A percentile compares a stretch with the other conserved stretches of the same genome.
Evolutionary conservation across 768 basidiomycete species (phyloP).

Genomic region (Hortiboletus campestris): DNA sequence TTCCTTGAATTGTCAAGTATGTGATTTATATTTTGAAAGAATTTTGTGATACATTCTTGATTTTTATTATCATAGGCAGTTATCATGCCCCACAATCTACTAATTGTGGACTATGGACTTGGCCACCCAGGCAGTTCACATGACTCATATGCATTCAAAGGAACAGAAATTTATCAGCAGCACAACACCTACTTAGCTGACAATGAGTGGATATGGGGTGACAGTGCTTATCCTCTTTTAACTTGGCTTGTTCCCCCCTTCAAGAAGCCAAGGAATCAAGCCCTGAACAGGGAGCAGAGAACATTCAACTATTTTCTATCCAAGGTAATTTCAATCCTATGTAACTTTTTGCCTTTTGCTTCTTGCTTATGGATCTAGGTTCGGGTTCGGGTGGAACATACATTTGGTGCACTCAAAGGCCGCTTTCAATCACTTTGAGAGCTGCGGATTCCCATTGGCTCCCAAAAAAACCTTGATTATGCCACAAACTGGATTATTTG

Average conservation of each 20-base stretch:
- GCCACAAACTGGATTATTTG: not conserved
- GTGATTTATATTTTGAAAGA: no score
- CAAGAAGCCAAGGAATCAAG: not conserved
- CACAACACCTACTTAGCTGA: no score
- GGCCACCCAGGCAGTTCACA: not conserved
- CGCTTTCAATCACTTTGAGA: constrained; percentile 1
- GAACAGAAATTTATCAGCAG: not conserved
- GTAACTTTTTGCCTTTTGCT: no score
- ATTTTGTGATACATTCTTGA: no score
- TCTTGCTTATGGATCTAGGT: not conserved
- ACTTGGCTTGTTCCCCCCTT: not conserved
- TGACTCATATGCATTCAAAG: not conserved
- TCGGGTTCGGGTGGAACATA: not conserved
- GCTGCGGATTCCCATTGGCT: not conserved
- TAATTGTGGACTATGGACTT: not conserved
- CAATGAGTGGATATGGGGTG: no score
- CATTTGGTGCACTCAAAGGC: constrained; percentile 1
- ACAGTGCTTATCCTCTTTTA: not conserved
- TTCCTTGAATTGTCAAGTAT: constrained; percentile 21
- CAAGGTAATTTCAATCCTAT: not conserved
- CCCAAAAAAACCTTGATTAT: not conserved
- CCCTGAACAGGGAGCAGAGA: not conserved
- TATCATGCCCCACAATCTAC: not conserved
- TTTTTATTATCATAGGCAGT: not conserved
- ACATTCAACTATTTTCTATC: not conserved